Conservation (phyloP, 768 basidiomycete species). For the Lactarius hatsudake region DNA sequence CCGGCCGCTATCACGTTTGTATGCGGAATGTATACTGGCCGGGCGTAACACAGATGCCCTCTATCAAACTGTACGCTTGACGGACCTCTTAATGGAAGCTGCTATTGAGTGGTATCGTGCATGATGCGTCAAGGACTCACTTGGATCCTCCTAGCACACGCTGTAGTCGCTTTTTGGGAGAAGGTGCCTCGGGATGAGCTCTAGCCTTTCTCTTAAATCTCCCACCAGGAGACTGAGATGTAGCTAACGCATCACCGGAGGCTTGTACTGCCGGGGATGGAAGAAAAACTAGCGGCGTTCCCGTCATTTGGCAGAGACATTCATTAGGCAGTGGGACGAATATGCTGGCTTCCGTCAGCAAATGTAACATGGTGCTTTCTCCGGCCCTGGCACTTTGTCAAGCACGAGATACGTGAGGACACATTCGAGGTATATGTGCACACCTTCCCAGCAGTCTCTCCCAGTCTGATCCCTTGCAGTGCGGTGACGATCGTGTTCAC, state of each 20-base stretch:
- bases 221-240: neutral
- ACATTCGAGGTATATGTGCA: conserved; percentile 15
- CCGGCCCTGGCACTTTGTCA: conserved; percentile 56
- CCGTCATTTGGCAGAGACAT: conserved; percentile 82
- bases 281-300: conserved; percentile 57
- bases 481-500: conserved; percentile 75
- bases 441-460: conserved; percentile 59
- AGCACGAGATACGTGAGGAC: neutral
- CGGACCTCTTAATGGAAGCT: conserved; percentile 41
- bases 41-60: conserved; percentile 63
- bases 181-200: conserved; percentile 8
- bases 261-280: conserved; percentile 30
- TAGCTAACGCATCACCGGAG: neutral
- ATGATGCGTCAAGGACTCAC: conserved; percentile 4
- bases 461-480: conserved; percentile 66
- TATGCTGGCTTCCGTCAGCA: conserved; percentile 71
- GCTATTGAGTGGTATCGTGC: conserved; percentile 4
- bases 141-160: neutral
- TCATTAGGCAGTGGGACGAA: conserved; percentile 80
- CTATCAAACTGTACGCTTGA: conserved; percentile 54
- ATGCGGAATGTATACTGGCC: conserved; percentile 53
- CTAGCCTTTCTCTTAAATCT: conserved; percentile 19
- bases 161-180: conserved; percentile 13
- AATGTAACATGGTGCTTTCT: conserved; percentile 68
- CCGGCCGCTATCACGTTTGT: conserved; percentile 55